Evolutionary conservation across 1,284 basidiomycete species (phyloP).

Genomic region (Boletus subluridellus): DNA sequence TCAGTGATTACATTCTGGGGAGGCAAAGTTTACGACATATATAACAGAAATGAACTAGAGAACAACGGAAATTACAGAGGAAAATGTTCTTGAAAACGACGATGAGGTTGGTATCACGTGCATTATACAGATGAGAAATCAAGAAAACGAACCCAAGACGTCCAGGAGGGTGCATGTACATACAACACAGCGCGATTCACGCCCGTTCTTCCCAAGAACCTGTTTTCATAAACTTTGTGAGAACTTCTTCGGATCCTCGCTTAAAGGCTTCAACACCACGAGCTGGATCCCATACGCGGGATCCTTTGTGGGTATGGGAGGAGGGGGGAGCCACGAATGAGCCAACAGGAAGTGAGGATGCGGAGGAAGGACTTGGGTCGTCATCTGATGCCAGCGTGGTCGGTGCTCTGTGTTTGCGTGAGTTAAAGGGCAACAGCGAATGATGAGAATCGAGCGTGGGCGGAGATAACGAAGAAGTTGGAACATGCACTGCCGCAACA

Average conservation of each 20-base stretch:
- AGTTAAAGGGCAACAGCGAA: background rate
- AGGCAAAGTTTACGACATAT: background rate
- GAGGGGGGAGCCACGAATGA: conserved; percentile 47
- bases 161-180: background rate
- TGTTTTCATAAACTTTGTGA: conserved; percentile 74
- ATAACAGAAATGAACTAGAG: background rate
- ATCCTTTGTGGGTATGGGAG: conserved; percentile 34
- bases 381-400: conserved; percentile 1
- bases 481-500: conserved; percentile 27
- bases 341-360: conserved; percentile 34
- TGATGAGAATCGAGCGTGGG: background rate
- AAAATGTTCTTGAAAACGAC: background rate
- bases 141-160: conserved; percentile 1
- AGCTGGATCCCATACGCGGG: conserved; percentile 73
- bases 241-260: conserved; percentile 76
- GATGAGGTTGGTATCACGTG: conserved; percentile 2
- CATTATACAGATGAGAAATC: background rate
- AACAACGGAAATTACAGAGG: background rate
- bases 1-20: background rate
- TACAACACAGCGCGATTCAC: conserved; percentile 12
- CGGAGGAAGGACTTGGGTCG: background rate
- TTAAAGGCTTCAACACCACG: conserved; percentile 79
- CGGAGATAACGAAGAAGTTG: conserved; percentile 7
- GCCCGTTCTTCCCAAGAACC: conserved; percentile 60
- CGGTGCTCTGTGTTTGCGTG: background rate